Base-by-base conservation (phyloP, 306 rosid genomes). In the Prunus dulcis region DNA sequence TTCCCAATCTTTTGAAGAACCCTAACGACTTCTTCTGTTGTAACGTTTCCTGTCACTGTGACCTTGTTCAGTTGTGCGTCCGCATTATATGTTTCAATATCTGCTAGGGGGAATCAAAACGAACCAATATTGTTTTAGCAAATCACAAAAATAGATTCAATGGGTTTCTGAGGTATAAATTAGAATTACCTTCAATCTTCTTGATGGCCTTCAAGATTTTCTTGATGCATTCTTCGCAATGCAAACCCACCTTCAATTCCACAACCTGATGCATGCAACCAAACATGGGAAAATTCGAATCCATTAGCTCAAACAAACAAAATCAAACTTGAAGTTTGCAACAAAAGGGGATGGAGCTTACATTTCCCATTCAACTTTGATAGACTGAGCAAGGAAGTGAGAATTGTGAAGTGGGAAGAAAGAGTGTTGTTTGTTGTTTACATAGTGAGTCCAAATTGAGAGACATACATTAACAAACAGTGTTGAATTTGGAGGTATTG, bases 211-310 rank as follows among this genome's bases (percentile, higher is more conserved):
- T 90, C 73, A 89, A 84, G 79, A 94, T 91, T 83, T 91, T 91
- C 91, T 89, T 91, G 81, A 92, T 91, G 75, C 98, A 94, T 25
- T 94, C 92, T 6, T 86, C 91, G 38, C 98, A 90, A 79, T 94
- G 96, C 82, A 91, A 82, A 7, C 87, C 90, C 68, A 94, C 96
- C 87, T 87, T 94, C 85, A 94, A 79, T 79, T 94, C 98, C 82
- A 94, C 97, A 79, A 90, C 88, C 95, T 91, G 43, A 64, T 2
- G 46, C 19, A 30, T 63, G 28, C 19, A 27, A 12, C 3, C 3
- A 13, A 55, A 34, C 43, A 34, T 34, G 9, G 9, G 9, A 34
- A 20, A 52, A 0, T 12, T 2, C 4, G 3, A 23, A 11, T 22
- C 18, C 76, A 72, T 38, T 22, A 38, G 53, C n/a, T 28, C 41